These are phyloP conservation scores for Fusarium abutilonis DNA, from an alignment of 2,329 filamentous ascomycete genomes.

Conservation along the genomic window DNA sequence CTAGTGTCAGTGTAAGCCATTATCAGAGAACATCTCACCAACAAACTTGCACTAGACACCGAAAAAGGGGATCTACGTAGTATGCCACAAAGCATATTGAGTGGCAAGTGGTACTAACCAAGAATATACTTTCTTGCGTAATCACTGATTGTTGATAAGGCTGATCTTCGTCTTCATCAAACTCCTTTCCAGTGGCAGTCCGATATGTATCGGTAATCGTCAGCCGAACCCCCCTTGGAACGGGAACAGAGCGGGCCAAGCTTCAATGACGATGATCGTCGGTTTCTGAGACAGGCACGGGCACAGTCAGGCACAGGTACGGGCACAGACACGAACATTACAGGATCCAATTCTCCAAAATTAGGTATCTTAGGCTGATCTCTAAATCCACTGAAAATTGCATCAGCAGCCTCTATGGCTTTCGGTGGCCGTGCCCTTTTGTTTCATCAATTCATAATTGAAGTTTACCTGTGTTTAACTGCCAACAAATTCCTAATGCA, in stretches of 20 bases:
- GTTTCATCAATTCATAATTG: conserved; percentile 39
- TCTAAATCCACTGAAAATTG: conserved; percentile 32
- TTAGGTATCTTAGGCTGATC: conserved; percentile 31
- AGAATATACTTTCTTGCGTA: conserved; percentile 6
- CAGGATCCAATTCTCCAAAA: neutral
- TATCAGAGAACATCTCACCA: conserved; percentile 18
- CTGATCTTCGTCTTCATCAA: conserved; percentile 7
- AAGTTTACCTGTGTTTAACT: conserved; percentile 6
- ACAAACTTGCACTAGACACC: conserved; percentile 17
- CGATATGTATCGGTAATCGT: conserved; percentile 16
- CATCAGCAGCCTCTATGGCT: conserved; percentile 21
- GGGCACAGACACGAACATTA: conserved; percentile 22
- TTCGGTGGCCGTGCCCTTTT: conserved; percentile 19
- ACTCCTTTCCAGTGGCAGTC: conserved; percentile 14
- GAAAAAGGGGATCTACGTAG: neutral
- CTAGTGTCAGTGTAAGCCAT: conserved; percentile 12
- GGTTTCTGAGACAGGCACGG: conserved; percentile 32
- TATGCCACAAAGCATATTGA: conserved; percentile 17
- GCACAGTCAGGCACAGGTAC: conserved; percentile 29
- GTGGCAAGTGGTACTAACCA: neutral
- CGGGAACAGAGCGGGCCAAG: conserved; percentile 15
- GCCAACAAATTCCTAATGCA: conserved; percentile 15
- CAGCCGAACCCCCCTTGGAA: conserved; percentile 15
- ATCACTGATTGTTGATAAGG: neutral
- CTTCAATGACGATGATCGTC: conserved; percentile 16